phyloP scores from a whole-genome alignment of 2,329 filamentous ascomycete species.

The Aspergillus bombycis region DNA sequence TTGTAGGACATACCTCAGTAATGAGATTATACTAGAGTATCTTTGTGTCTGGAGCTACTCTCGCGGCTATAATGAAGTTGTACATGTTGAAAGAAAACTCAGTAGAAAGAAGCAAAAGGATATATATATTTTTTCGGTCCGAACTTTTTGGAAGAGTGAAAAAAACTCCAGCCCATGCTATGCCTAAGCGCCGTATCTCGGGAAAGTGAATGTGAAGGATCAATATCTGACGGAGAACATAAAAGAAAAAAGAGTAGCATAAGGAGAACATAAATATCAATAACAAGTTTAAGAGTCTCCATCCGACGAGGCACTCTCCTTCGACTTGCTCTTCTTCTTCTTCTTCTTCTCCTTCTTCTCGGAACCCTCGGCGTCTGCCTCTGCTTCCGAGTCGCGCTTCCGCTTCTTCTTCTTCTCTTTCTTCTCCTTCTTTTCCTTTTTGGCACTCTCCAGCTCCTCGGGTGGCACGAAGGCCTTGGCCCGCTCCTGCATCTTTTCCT shows the following conservation, averaged over 20 bases:
- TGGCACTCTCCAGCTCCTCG: constrained; percentile 66
- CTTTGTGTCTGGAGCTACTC: neutral
- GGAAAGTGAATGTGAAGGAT: constrained; percentile 6
- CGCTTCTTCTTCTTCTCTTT: constrained; percentile 52
- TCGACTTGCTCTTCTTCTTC: constrained; percentile 46
- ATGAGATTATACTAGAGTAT: neutral
- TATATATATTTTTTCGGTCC: neutral
- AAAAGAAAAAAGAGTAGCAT: constrained; percentile 17
- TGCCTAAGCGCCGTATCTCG: constrained; percentile 37
- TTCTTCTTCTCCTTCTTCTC: constrained; percentile 67
- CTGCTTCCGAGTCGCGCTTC: constrained; percentile 40
- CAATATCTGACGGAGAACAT: constrained; percentile 3
- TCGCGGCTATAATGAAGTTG: neutral
- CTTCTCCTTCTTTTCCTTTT: constrained; percentile 49
- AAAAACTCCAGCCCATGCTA: constrained; percentile 43
- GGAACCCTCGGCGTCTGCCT: constrained; percentile 35
- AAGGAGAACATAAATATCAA: constrained; percentile 14
- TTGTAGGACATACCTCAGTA: no score
- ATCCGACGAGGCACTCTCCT: constrained; percentile 30
- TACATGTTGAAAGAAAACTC: neutral
- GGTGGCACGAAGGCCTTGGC: constrained; percentile 87
- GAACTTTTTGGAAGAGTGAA: constrained; percentile 8
- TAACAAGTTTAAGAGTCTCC: constrained; percentile 24
- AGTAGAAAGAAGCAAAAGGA: neutral
- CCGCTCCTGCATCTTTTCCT: constrained; percentile 82